Percentiles rank a stretch among this genome's conserved stretches.
phyloP scores from a whole-genome alignment of 2,329 filamentous ascomycete genomes.

The Hymenoscyphus linearis region DNA sequence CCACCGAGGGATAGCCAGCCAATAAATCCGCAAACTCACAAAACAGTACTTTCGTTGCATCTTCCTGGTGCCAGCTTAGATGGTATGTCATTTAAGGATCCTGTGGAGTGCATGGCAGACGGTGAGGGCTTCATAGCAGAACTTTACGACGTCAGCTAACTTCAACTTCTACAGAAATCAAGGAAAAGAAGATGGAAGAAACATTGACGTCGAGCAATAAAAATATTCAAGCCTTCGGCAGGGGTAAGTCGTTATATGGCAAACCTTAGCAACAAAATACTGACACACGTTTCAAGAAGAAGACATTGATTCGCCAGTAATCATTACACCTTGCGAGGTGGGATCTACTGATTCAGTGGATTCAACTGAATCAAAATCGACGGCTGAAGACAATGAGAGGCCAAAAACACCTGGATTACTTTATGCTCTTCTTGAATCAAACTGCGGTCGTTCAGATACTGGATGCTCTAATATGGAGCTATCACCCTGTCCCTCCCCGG shows the following conservation, averaged over 20 bases:
- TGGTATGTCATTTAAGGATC: conserved; percentile 7
- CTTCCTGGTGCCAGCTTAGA: conserved; percentile 5
- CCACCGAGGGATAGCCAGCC: neutral
- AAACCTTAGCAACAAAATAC: neutral
- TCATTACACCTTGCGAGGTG: neutral
- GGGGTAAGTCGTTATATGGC: neutral
- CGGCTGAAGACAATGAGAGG: neutral
- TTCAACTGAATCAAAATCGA: neutral
- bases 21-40: neutral
- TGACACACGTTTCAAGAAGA: neutral
- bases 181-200: neutral
- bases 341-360: neutral
- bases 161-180: neutral
- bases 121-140: neutral
- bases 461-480: neutral
- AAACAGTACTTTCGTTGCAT: conserved; percentile 5
- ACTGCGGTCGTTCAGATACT: neutral
- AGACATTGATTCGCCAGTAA: neutral
- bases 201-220: neutral
- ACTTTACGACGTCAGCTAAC: neutral
- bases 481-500: conserved; percentile 11
- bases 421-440: conserved; percentile 2
- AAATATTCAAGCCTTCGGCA: neutral
- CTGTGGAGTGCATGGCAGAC: conserved; percentile 8
- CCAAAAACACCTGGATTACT: conserved; percentile 1